These are phyloP conservation scores for Moricandia moricandioides DNA, from an alignment of 345 rosid genomes.

Conservation along the genomic window DNA sequence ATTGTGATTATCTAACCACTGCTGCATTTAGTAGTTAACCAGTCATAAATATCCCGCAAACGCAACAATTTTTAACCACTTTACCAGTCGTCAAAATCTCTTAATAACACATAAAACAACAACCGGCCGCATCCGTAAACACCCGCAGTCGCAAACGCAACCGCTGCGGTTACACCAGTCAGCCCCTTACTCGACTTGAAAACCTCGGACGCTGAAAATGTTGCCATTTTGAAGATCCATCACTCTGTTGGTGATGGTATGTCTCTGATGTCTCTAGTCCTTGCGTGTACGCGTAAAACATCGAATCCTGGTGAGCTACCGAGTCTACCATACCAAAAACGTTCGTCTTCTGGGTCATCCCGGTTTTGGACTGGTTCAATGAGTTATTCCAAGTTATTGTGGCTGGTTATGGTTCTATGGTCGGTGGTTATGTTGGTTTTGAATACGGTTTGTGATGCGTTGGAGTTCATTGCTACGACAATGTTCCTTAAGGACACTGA, in stretches of 20 bases:
- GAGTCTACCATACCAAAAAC: conserved; percentile 44
- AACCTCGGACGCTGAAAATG: conserved; percentile 63
- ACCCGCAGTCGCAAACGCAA: too few relatives aligned
- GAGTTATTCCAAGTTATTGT: conserved; percentile 28
- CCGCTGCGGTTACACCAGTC: too few relatives aligned
- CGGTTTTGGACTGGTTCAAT: conserved; percentile 5
- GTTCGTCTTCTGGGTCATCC: not conserved
- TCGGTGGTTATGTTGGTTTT: conserved; percentile 35
- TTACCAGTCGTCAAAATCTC: too few relatives aligned
- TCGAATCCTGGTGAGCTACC: conserved; percentile 62
- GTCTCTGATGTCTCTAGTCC: conserved; percentile 60
- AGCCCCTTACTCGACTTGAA: conserved; percentile 62
- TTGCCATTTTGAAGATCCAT: conserved; percentile 46
- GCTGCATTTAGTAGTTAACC: too few relatives aligned
- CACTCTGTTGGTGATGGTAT: conserved; percentile 63
- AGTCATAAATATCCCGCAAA: too few relatives aligned
- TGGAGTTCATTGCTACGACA: conserved; percentile 43
- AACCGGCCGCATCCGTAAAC: too few relatives aligned
- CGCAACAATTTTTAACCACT: too few relatives aligned
- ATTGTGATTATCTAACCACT: too few relatives aligned
- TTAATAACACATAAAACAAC: too few relatives aligned
- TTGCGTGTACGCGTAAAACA: conserved; percentile 56
- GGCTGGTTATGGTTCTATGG: conserved; percentile 49
- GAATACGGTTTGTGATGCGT: conserved; percentile 54
- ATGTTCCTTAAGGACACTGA: conserved; percentile 44